Conservation (phyloP, 768 basidiomycete genomes). For the Sutorius australiensis region DNA sequence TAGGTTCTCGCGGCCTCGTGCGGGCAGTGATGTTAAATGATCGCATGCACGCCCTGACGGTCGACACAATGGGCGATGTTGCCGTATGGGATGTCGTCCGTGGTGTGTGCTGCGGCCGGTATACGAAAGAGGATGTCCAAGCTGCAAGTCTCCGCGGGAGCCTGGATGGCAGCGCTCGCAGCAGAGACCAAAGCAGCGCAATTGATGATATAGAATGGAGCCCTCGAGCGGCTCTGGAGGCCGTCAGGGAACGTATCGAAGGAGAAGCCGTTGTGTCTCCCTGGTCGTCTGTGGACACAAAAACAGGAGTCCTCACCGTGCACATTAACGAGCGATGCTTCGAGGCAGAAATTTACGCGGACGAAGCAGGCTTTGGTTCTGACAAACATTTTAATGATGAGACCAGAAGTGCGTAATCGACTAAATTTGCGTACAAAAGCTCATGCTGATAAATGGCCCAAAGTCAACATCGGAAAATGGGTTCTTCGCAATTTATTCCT, state of each 20-base stretch:
- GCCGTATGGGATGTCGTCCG: conserved; percentile 91
- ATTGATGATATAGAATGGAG: conserved; percentile 50
- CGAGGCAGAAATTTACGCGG: conserved; percentile 92
- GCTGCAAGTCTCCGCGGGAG: conserved; percentile 51
- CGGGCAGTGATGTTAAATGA: conserved; percentile 82
- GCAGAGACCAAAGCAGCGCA: conserved; percentile 32
- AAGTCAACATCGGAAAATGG: conserved; percentile 94
- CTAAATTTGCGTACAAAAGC: background rate
- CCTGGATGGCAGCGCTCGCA: conserved; percentile 33
- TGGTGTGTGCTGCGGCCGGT: conserved; percentile 71
- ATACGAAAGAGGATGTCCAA: conserved; percentile 60
- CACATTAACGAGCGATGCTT: conserved; percentile 87
- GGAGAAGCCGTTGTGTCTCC: conserved; percentile 82
- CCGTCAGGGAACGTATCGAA: conserved; percentile 87
- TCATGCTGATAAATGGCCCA: conserved; percentile 5
- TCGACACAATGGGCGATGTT: conserved; percentile 85
- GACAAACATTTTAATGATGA: conserved; percentile 72
- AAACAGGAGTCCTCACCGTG: conserved; percentile 82
- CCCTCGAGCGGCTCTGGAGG: conserved; percentile 81
- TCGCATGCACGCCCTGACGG: conserved; percentile 83
- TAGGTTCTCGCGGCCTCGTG: conserved; percentile 78
- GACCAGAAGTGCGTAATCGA: conserved; percentile 58
- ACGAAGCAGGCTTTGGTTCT: conserved; percentile 73
- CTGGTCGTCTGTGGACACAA: conserved; percentile 90
- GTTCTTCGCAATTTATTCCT: conserved; percentile 80